phyloP scores from a whole-genome alignment of 176 grass and related monocot species.

The Alopecurus myosuroides region DNA sequence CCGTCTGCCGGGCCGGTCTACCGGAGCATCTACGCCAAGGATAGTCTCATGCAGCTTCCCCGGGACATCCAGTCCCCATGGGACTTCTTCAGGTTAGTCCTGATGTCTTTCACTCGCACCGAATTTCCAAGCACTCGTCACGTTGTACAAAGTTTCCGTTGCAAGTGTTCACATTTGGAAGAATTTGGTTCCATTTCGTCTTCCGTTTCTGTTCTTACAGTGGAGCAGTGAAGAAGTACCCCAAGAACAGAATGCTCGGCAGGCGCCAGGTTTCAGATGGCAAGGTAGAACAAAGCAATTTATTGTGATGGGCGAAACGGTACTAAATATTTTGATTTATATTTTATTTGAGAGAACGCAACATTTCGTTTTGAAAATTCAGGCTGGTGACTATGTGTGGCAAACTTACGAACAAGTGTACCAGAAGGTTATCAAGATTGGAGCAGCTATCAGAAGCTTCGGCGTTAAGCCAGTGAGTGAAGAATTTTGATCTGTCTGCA shows the following conservation, averaged over 20 bases:
- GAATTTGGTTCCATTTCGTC: neutral
- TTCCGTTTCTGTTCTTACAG: slow-evolving; percentile 24
- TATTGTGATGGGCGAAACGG: neutral
- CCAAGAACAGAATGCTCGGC: slow-evolving; percentile 84
- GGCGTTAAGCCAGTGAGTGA: slow-evolving; percentile 51
- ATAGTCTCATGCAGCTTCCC: slow-evolving; percentile 64
- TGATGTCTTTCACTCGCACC: neutral
- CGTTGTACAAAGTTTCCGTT: neutral
- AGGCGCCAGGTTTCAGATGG: slow-evolving; percentile 56
- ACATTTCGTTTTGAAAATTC: neutral
- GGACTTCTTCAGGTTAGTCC: slow-evolving; percentile 83
- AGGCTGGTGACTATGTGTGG: slow-evolving; percentile 77
- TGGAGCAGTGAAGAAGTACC: slow-evolving; percentile 60
- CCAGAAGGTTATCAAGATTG: slow-evolving; percentile 49
- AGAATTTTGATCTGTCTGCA: neutral
- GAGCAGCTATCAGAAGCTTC: slow-evolving; percentile 49
- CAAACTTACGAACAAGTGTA: slow-evolving; percentile 78
- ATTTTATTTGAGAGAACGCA: neutral
- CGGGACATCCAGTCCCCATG: slow-evolving; percentile 65
- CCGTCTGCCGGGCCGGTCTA: slow-evolving; percentile 68
- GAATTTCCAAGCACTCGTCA: neutral
- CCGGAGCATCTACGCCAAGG: slow-evolving; percentile 71
- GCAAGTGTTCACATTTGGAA: neutral
- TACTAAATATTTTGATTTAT: neutral
- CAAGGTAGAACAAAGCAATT: slow-evolving; percentile 36